Conservation (phyloP, 768 basidiomycete genomes). For the Daedalea quercina region DNA sequence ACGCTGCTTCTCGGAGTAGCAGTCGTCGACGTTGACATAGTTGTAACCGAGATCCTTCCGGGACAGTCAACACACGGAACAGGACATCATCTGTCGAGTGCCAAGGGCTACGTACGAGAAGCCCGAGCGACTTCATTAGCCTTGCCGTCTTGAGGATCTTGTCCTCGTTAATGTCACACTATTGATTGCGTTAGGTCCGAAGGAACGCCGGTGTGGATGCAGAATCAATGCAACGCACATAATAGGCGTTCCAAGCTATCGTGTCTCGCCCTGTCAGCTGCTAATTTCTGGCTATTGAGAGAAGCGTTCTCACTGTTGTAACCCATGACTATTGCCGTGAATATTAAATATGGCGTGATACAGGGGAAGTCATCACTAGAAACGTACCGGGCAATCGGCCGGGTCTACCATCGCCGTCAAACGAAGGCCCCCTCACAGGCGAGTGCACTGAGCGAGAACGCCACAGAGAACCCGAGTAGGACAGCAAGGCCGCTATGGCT, state of each 20-base stretch:
- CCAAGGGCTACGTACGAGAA: conserved; percentile 25
- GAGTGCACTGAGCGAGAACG: background rate
- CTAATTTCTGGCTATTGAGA: background rate
- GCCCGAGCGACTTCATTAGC: conserved; percentile 44
- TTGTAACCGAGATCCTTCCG: conserved; percentile 50
- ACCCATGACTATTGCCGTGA: conserved; percentile 40
- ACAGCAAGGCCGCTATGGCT: background rate
- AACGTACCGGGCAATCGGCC: conserved; percentile 9
- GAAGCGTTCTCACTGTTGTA: conserved; percentile 46
- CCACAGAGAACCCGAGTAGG: background rate
- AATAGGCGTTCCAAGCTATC: conserved; percentile 65
- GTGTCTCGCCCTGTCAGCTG: conserved; percentile 3
- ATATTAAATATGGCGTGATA: background rate
- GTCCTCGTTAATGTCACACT: conserved; percentile 55
- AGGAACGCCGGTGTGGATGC: background rate
- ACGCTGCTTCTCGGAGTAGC: conserved; percentile 54
- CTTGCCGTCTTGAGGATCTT: conserved; percentile 43
- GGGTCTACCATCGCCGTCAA: background rate
- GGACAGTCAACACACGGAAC: background rate
- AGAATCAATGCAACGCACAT: conserved; percentile 33
- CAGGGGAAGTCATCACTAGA: background rate
- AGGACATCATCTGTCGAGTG: background rate
- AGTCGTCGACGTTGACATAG: conserved; percentile 58
- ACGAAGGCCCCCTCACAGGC: background rate
- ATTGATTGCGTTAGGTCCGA: background rate